phyloP scores from a whole-genome alignment of 78 protist species.

The Dictyostelium purpureum region DNA sequence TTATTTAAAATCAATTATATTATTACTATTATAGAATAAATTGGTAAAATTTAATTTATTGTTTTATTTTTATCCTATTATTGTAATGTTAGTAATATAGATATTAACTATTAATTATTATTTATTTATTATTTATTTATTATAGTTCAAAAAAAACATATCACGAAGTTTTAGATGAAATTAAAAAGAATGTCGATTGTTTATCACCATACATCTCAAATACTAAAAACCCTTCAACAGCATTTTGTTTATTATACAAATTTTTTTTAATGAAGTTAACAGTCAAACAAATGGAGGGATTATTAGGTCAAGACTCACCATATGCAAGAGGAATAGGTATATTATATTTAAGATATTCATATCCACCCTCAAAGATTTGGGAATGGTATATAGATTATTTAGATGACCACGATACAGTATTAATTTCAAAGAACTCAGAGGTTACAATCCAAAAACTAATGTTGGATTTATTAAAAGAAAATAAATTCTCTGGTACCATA shows the following conservation, averaged over 20 bases:
- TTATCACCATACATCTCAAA: slow-evolving; percentile 86
- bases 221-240: slow-evolving; percentile 81
- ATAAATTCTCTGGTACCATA: slow-evolving; percentile 32
- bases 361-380: slow-evolving; percentile 81
- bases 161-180: slow-evolving; percentile 84
- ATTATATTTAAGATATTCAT: slow-evolving; percentile 74
- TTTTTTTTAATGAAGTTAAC: slow-evolving; percentile 79
- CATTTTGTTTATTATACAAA: slow-evolving; percentile 87
- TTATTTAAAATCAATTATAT: too few relatives aligned
- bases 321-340: slow-evolving; percentile 83
- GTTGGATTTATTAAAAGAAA: slow-evolving; percentile 18
- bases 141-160: slow-evolving; percentile 42
- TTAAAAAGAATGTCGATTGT: slow-evolving; percentile 60
- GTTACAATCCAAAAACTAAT: slow-evolving; percentile 39
- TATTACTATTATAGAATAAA: neutral
- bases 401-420: slow-evolving; percentile 36
- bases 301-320: slow-evolving; percentile 84
- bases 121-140: neutral
- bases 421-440: neutral
- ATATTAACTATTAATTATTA: neutral
- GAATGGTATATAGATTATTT: slow-evolving; percentile 57
- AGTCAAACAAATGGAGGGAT: slow-evolving; percentile 57
- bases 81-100: neutral
- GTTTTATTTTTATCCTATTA: neutral
- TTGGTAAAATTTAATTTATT: neutral